phyloP scores from a whole-genome alignment of 768 basidiomycete genomes.

The Phylloporus sp. region DNA sequence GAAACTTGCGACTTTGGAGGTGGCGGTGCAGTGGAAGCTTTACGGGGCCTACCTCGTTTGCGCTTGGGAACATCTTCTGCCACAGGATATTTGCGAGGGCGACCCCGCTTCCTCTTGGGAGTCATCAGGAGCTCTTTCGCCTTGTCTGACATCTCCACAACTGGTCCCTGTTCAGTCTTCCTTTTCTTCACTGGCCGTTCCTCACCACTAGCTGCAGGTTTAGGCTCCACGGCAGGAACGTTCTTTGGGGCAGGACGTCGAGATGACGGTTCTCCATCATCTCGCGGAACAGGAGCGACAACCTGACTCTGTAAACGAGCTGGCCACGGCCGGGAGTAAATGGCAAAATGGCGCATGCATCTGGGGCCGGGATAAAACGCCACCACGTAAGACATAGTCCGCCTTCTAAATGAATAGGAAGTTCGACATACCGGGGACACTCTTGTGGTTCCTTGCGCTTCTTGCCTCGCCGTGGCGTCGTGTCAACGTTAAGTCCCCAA shows the following conservation, averaged over 20 bases:
- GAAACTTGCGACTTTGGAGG: constrained; percentile 6
- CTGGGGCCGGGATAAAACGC: constrained; percentile 34
- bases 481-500: constrained; percentile 60
- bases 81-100: constrained; percentile 33
- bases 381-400: constrained; percentile 11
- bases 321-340: constrained; percentile 71
- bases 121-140: constrained; percentile 30
- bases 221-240: constrained; percentile 49
- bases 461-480: constrained; percentile 39
- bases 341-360: constrained; percentile 76
- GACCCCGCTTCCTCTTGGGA: constrained; percentile 31
- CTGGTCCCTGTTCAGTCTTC: constrained; percentile 38
- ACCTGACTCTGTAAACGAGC: constrained; percentile 47
- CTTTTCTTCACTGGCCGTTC: constrained; percentile 45
- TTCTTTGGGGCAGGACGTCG: constrained; percentile 49
- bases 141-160: constrained; percentile 30
- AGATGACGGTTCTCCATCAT: constrained; percentile 37
- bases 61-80: constrained; percentile 29
- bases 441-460: constrained; percentile 62
- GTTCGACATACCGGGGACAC: constrained; percentile 59
- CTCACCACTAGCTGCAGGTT: constrained; percentile 42
- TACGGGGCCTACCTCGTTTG: constrained; percentile 34
- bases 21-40: constrained; percentile 22
- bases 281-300: constrained; percentile 43
- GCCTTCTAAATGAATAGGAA: constrained; percentile 22